Evolutionary conservation across 164 flowering plant genomes (phyloP).

Genomic region (Vitis amurensis): DNA sequence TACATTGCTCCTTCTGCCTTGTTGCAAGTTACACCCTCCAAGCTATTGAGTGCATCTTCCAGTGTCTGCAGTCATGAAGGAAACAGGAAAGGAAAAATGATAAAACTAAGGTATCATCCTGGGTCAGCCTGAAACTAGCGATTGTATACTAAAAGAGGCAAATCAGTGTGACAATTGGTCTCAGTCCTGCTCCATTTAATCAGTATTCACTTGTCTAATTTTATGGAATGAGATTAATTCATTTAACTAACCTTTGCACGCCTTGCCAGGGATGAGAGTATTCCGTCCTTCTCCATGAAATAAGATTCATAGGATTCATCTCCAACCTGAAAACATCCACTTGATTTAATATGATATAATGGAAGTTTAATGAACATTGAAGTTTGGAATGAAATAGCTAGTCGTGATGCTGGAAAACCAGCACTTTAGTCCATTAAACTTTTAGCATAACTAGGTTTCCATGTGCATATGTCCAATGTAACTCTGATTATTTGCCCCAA

Average conservation of each 20-base stretch:
- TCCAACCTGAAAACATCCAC: constrained; percentile 60
- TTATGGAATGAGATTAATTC: neutral
- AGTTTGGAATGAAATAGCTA: no score
- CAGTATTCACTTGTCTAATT: neutral
- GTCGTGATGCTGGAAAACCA: no score
- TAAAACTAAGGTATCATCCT: neutral
- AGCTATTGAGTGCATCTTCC: constrained; percentile 82
- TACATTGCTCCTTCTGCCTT: constrained; percentile 99
- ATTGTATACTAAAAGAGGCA: no score
- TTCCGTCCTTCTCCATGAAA: constrained; percentile 79
- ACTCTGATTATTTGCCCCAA: neutral
- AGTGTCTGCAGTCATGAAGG: constrained; percentile 46
- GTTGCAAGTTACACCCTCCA: constrained; percentile 95
- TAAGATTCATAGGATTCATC: constrained; percentile 91
- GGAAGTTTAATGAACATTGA: no score
- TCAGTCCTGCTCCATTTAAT: neutral
- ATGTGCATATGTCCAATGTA: neutral
- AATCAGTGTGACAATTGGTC: neutral
- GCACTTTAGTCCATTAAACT: no score
- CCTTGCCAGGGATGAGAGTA: constrained; percentile 78
- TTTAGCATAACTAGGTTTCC: neutral
- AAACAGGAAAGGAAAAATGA: neutral
- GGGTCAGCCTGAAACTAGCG: no score
- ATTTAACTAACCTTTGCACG: constrained; percentile 85
- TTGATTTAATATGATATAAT: neutral